Evolutionary conservation across 306 rosid species (phyloP).

Genomic region (Acacia melanoxylon): DNA sequence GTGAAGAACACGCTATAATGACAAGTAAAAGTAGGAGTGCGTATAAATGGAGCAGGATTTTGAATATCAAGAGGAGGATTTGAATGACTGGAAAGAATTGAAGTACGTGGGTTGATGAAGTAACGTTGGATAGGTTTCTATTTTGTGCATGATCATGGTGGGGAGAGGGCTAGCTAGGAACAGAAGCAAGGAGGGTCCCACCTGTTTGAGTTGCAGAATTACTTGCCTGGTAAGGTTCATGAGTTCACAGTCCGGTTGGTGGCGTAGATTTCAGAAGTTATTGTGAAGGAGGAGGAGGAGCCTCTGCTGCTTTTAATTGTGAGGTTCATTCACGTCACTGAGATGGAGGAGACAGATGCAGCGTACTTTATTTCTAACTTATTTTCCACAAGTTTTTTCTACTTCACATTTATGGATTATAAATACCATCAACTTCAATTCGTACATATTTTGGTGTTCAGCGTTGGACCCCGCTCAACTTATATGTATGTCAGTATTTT

Average conservation of each 20-base stretch:
- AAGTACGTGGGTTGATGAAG: background rate
- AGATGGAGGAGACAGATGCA: background rate
- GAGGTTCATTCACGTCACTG: background rate
- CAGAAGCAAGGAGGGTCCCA: constrained; percentile 8
- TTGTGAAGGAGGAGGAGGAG: background rate
- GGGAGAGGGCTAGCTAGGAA: background rate
- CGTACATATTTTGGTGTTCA: background rate
- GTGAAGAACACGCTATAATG: constrained; percentile 16
- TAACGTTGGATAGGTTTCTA: constrained; percentile 5
- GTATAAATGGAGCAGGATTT: constrained; percentile 7
- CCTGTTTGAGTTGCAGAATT: background rate
- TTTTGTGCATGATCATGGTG: background rate
- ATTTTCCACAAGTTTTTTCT: background rate
- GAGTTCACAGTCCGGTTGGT: constrained; percentile 19
- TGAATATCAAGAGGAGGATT: constrained; percentile 4
- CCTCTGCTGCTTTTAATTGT: background rate
- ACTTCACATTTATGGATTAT: background rate
- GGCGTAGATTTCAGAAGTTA: background rate
- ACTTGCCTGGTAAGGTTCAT: background rate
- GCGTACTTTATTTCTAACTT: background rate
- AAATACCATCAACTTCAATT: background rate
- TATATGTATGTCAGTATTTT: background rate
- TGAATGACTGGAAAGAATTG: constrained; percentile 12
- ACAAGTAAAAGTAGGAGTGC: constrained; percentile 9
- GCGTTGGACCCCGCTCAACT: background rate